phyloP scores from a whole-genome alignment of 768 basidiomycete species.

The Termitomyces sp. region DNA sequence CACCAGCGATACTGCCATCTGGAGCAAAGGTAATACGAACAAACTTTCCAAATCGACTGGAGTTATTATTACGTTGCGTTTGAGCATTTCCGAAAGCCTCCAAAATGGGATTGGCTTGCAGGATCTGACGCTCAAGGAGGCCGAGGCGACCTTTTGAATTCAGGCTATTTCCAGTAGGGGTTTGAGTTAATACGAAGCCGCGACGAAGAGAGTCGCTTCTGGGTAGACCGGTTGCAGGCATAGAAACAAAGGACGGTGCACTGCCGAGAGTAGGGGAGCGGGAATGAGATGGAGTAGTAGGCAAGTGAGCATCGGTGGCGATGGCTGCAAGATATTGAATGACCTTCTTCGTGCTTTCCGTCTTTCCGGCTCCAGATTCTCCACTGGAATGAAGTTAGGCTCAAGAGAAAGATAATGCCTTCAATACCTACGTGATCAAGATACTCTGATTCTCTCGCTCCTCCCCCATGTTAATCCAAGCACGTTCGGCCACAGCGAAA shows the following conservation, averaged over 20 bases:
- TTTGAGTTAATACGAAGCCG: slow-evolving; percentile 40
- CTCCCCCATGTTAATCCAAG: slow-evolving; percentile 98
- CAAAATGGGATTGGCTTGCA: slow-evolving; percentile 95
- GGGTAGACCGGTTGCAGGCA: slow-evolving; percentile 65
- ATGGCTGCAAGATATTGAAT: slow-evolving; percentile 99
- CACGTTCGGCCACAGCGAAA: slow-evolving; percentile 94
- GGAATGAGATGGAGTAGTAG: slow-evolving; percentile 54
- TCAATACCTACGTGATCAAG: slow-evolving; percentile 79
- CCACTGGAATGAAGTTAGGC: slow-evolving; percentile 47
- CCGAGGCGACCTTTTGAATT: slow-evolving; percentile 75
- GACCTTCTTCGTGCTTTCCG: slow-evolving; percentile 98
- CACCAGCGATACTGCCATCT: slow-evolving; percentile 92
- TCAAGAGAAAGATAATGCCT: background rate
- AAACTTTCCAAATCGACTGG: slow-evolving; percentile 98
- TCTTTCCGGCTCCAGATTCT: slow-evolving; percentile 98
- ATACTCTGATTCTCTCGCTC: slow-evolving; percentile 97
- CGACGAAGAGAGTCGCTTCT: slow-evolving; percentile 57
- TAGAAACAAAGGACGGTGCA: slow-evolving; percentile 40
- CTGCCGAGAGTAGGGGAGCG: slow-evolving; percentile 57
- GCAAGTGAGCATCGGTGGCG: slow-evolving; percentile 70
- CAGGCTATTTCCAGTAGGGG: slow-evolving; percentile 39
- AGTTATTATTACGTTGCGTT: slow-evolving; percentile 97
- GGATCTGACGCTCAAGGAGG: slow-evolving; percentile 89
- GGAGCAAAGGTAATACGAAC: slow-evolving; percentile 92
- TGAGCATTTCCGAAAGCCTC: slow-evolving; percentile 99